Conservation (phyloP, 2,329 filamentous ascomycete species). For the Westerdykella aurantiaca region DNA sequence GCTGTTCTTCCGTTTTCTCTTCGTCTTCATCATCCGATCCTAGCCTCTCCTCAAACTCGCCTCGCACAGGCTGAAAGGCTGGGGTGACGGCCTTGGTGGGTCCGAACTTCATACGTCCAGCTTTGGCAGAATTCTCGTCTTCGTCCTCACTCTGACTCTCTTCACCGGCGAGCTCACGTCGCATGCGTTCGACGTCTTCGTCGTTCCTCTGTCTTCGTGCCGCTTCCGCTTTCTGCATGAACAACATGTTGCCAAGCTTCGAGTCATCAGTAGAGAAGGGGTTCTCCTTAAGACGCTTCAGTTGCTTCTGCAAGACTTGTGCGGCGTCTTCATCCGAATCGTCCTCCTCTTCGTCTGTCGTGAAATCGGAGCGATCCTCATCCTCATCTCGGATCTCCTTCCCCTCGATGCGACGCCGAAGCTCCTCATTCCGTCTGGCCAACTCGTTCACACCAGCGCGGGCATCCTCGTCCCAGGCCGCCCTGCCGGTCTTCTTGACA, state of each 20-base stretch:
- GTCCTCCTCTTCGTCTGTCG: constrained; percentile 50
- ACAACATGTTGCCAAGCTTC: constrained; percentile 77
- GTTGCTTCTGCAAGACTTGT: constrained; percentile 28
- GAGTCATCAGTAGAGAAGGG: constrained; percentile 56
- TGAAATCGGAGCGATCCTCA: constrained; percentile 47
- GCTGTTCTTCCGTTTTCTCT: constrained; percentile 20
- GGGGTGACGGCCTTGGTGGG: constrained; percentile 37
- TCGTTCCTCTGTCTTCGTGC: constrained; percentile 74
- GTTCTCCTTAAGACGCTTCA: constrained; percentile 36
- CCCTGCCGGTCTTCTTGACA: constrained; percentile 69
- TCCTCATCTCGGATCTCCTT: constrained; percentile 50
- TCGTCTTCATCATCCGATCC: constrained; percentile 44
- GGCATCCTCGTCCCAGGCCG: constrained; percentile 84
- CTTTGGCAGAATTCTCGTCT: constrained; percentile 50
- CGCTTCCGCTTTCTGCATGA: constrained; percentile 88
- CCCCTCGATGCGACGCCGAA: constrained; percentile 73
- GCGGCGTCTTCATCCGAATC: constrained; percentile 53
- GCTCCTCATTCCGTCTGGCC: constrained; percentile 74
- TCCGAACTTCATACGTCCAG: constrained; percentile 68
- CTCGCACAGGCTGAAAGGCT: constrained; percentile 31
- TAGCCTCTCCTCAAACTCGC: constrained; percentile 58
- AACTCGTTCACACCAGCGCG: constrained; percentile 72
- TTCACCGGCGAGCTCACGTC: constrained; percentile 61
- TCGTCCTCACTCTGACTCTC: constrained; percentile 50
- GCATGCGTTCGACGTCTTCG: constrained; percentile 55